Percentiles rank a stretch among this genome's conserved stretches.
These are phyloP conservation scores for Hydnum rufescens DNA, from an alignment of 768 basidiomycete genomes.

Conservation along the genomic window DNA sequence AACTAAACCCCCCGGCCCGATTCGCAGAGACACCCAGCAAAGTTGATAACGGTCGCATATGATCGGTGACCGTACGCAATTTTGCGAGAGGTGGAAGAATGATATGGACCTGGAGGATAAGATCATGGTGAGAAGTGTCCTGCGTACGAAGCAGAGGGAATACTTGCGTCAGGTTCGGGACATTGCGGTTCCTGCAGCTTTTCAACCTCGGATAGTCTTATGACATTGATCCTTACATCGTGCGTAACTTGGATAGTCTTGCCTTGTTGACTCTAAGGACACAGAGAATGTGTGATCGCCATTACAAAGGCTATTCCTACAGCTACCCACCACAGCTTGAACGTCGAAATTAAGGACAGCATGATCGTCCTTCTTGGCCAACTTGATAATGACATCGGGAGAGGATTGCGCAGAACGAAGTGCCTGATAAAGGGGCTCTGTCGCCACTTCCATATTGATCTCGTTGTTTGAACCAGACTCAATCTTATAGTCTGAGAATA, in stretches of 20 bases:
- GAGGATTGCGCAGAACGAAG: constrained; percentile 37
- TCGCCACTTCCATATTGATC: constrained; percentile 51
- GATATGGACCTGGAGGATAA: constrained; percentile 42
- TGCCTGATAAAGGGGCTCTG: constrained; percentile 56
- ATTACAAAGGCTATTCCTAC: background rate
- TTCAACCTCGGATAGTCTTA: constrained; percentile 53
- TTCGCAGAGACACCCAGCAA: constrained; percentile 50
- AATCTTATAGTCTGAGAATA: constrained; percentile 64
- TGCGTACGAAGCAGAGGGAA: background rate
- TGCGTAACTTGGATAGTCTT: constrained; percentile 47
- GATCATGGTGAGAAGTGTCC: background rate
- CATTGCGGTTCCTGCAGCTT: constrained; percentile 63
- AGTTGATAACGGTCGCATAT: constrained; percentile 49
- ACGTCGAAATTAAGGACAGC: constrained; percentile 67
- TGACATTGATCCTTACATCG: constrained; percentile 65
- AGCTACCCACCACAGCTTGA: constrained; percentile 17
- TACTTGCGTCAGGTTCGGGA: constrained; percentile 57
- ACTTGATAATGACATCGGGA: constrained; percentile 53
- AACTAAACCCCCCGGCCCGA: constrained; percentile 32
- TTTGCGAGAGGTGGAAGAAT: constrained; percentile 54
- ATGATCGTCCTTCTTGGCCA: constrained; percentile 70
- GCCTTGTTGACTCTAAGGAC: constrained; percentile 36
- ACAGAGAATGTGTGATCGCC: background rate
- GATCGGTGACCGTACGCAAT: constrained; percentile 60
- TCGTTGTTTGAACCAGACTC: constrained; percentile 71